These are phyloP conservation scores for Graphilbum ipis-grandicollis DNA, from an alignment of 2,329 filamentous ascomycete genomes.

Conservation along the genomic window DNA sequence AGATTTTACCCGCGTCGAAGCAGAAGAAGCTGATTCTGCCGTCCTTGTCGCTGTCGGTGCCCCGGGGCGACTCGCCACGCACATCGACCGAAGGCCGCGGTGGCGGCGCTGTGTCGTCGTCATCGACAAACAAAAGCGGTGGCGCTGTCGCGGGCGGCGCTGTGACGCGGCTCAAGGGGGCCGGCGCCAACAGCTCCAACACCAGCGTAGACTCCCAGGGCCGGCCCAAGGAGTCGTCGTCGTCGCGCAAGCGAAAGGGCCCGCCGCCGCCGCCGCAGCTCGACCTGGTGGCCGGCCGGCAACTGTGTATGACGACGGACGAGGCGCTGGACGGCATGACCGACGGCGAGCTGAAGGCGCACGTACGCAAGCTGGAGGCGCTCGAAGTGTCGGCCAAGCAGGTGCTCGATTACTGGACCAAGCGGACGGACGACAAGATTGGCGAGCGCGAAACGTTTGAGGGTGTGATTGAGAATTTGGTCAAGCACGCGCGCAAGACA, in stretches of 20 bases:
- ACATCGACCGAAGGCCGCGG: slow-evolving; percentile 37
- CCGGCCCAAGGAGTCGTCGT: slow-evolving; percentile 26
- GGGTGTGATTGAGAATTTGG: slow-evolving; percentile 89
- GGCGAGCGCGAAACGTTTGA: slow-evolving; percentile 90
- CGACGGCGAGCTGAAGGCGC: slow-evolving; percentile 53
- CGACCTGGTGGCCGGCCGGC: slow-evolving; percentile 60
- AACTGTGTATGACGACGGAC: slow-evolving; percentile 69
- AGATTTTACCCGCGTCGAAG: slow-evolving; percentile 91
- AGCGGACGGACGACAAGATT: slow-evolving; percentile 68
- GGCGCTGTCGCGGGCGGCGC: slow-evolving; percentile 8
- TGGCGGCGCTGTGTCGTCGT: no score
- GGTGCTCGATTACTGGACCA: slow-evolving; percentile 76
- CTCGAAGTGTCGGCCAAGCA: slow-evolving; percentile 57
- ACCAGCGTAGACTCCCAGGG: slow-evolving; percentile 43
- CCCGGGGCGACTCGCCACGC: slow-evolving; percentile 31
- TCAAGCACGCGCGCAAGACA: slow-evolving; percentile 76
- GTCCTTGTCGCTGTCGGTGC: slow-evolving; percentile 43
- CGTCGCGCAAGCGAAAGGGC: slow-evolving; percentile 29
- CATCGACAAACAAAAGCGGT: not conserved
- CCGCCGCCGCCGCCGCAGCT: slow-evolving; percentile 56
- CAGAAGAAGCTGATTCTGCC: slow-evolving; percentile 95
- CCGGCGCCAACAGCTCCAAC: slow-evolving; percentile 34
- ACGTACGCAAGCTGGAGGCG: slow-evolving; percentile 51
- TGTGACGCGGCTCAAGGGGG: slow-evolving; percentile 17
- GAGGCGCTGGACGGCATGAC: slow-evolving; percentile 69